Conservation (phyloP, 768 basidiomycete genomes). For the Cytidiella melzeri region DNA sequence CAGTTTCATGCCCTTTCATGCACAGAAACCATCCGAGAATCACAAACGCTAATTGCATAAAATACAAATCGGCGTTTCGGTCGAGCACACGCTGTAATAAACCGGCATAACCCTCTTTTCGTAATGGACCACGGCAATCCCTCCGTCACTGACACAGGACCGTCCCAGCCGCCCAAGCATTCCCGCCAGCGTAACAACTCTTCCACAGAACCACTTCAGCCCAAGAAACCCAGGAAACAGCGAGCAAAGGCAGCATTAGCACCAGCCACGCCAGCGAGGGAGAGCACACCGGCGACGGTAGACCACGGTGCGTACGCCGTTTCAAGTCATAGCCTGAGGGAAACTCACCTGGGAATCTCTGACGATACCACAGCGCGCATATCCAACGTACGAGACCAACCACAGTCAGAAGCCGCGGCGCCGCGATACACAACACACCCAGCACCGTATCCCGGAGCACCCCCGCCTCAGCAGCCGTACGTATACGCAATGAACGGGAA, state of each 20-base stretch:
- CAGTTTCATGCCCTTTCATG: no score
- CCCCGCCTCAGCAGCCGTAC: conserved; percentile 32
- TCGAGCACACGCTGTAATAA: conserved; percentile 5
- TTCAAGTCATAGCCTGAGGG: no score
- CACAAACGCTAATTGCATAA: conserved; percentile 10
- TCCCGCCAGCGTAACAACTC: conserved; percentile 6
- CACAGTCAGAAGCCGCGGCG: conserved; percentile 27
- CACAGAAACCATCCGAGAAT: no score
- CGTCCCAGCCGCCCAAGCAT: conserved; percentile 12
- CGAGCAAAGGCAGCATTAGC: conserved; percentile 7
- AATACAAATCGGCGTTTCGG: conserved; percentile 10
- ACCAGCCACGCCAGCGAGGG: conserved; percentile 7
- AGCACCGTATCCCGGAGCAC: conserved; percentile 48
- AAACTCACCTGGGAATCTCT: no score
- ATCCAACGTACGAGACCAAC: conserved; percentile 28
- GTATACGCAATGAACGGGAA: conserved; percentile 61
- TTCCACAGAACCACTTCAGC: background rate
- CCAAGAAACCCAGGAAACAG: conserved; percentile 10
- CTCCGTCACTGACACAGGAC: conserved; percentile 13
- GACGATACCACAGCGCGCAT: conserved; percentile 26
- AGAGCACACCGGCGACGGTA: conserved; percentile 7
- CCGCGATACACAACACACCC: conserved; percentile 32
- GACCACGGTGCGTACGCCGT: conserved; percentile 13
- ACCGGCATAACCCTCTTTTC: conserved; percentile 1
- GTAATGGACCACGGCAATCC: conserved; percentile 11